Conservation (phyloP, 2,329 filamentous ascomycete species). For the Fusarium haematococcum region DNA sequence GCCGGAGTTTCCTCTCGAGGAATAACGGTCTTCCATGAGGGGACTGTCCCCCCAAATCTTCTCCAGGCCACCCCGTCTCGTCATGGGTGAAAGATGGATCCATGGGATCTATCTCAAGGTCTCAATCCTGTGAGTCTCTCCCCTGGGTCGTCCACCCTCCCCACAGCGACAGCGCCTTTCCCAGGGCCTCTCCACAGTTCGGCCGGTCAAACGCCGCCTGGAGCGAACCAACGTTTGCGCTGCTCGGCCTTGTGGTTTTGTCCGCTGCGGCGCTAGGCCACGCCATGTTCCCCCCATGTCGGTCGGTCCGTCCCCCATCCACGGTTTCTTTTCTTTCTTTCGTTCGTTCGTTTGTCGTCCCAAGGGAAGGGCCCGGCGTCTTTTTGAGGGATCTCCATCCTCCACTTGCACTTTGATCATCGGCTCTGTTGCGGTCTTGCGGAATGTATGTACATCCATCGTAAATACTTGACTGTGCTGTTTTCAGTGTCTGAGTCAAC, state of each 20-base stretch:
- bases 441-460: constrained; percentile 5
- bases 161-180: constrained; percentile 27
- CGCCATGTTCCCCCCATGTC: constrained; percentile 20
- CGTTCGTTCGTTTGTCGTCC: background rate
- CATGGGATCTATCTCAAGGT: background rate
- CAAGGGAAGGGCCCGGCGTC: background rate
- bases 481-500: constrained; percentile 4
- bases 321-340: constrained; percentile 2
- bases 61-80: background rate
- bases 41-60: background rate
- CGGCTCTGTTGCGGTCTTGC: background rate
- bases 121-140: background rate
- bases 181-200: constrained; percentile 63
- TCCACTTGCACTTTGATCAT: constrained; percentile 3
- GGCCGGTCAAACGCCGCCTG: constrained; percentile 67
- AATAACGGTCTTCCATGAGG: constrained; percentile 7
- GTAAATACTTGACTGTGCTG: background rate
- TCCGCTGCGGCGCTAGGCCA: constrained; percentile 22
- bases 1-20: constrained; percentile 35
- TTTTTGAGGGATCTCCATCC: constrained; percentile 14
- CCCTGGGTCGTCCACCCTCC: constrained; percentile 20
- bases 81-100: background rate
- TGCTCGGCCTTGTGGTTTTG: constrained; percentile 27
- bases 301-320: constrained; percentile 35
- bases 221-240: constrained; percentile 51